phyloP scores from a whole-genome alignment of 345 rosid species.

The Salix dunnii region DNA sequence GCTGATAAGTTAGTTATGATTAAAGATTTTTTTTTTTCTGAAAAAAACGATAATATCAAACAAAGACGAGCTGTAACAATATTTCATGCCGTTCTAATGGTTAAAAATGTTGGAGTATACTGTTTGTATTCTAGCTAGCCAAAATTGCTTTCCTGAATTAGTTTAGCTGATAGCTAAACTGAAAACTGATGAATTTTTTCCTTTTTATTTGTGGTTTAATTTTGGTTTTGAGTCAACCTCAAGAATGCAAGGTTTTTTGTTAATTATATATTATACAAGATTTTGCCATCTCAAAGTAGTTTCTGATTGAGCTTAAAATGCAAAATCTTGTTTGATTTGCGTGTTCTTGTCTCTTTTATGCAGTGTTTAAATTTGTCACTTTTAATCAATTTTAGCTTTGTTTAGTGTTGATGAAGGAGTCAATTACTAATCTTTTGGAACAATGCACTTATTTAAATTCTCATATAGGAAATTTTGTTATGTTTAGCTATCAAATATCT shows the following conservation, averaged over 20 bases:
- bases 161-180: background rate
- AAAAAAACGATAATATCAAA: background rate
- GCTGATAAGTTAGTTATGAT: background rate
- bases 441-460: background rate
- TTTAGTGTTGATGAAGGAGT: background rate
- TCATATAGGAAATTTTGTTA: background rate
- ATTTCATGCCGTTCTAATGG: background rate
- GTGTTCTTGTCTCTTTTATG: too few species aligned
- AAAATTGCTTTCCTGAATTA: background rate
- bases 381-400: background rate
- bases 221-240: background rate
- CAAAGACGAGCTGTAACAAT: background rate
- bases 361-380: too few species aligned
- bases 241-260: background rate
- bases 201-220: background rate
- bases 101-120: background rate
- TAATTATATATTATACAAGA: background rate
- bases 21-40: background rate
- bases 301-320: background rate
- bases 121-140: background rate
- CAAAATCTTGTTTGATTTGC: background rate
- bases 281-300: background rate
- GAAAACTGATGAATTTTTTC: background rate
- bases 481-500: background rate
- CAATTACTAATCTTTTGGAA: background rate